Percentiles rank a stretch among this genome's conserved stretches.
Evolutionary conservation across 2,329 filamentous ascomycete genomes (phyloP).

Genomic region (Colletotrichum euphorbiae): DNA sequence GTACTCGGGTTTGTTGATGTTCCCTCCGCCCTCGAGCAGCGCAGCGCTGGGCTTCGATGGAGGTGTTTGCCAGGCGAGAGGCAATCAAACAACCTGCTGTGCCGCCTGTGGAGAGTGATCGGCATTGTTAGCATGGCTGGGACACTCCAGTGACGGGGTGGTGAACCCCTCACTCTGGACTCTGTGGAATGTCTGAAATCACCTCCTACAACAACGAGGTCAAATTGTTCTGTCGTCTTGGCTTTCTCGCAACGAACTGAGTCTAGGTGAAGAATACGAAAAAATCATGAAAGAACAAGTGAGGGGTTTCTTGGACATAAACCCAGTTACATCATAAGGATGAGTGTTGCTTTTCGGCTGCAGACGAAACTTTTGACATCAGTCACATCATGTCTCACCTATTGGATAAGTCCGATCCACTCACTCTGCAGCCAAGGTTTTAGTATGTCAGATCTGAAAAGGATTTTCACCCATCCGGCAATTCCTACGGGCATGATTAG

Average conservation of each 20-base stretch:
- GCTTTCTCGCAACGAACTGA: neutral
- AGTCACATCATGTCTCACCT: slow-evolving; percentile 1
- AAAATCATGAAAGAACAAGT: neutral
- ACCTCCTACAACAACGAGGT: slow-evolving; percentile 52
- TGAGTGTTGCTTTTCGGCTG: neutral
- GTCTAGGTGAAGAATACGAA: neutral
- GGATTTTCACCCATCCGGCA: neutral
- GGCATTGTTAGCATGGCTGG: neutral
- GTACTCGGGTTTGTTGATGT: slow-evolving; percentile 60
- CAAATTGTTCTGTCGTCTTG: slow-evolving; percentile 40
- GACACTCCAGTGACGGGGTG: too few species aligned
- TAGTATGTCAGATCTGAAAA: neutral
- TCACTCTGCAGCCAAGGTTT: neutral
- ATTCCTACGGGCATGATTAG: neutral
- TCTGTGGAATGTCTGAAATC: slow-evolving; percentile 30
- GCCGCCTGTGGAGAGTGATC: slow-evolving; percentile 57
- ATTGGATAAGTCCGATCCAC: slow-evolving; percentile 3
- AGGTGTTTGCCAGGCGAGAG: slow-evolving; percentile 60
- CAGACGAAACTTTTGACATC: slow-evolving; percentile 1
- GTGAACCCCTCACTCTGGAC: neutral
- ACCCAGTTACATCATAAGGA: neutral
- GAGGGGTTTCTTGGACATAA: too few species aligned
- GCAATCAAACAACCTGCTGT: slow-evolving; percentile 70
- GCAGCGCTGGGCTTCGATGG: slow-evolving; percentile 63
- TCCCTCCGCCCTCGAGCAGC: slow-evolving; percentile 69